A percentile compares a stretch with the other conserved stretches of the same genome.
These are phyloP conservation scores for Moelleriella libera DNA, from an alignment of 2,329 filamentous ascomycete species.

Conservation along the genomic window DNA sequence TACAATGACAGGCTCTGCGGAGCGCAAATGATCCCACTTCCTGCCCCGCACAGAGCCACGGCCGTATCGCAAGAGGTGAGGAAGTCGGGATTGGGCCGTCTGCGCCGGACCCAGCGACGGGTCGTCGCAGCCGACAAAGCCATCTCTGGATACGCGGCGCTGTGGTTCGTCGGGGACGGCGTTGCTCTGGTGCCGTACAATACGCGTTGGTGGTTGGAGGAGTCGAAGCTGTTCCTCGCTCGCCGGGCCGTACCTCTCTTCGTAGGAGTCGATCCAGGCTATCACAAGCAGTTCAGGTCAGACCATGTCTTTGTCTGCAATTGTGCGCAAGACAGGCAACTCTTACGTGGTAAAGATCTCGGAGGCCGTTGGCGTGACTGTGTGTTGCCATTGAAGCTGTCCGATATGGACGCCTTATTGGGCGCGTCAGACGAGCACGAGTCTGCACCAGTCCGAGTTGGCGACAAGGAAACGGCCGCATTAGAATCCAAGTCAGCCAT, in stretches of 20 bases:
- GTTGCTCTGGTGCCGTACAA: constrained; percentile 26
- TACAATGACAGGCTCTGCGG: constrained; percentile 44
- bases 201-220: constrained; percentile 22
- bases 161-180: constrained; percentile 22
- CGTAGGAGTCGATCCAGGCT: constrained; percentile 38
- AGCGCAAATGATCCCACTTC: constrained; percentile 46
- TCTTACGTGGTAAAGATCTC: constrained; percentile 16
- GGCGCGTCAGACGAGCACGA: constrained; percentile 5
- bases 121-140: constrained; percentile 28
- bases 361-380: constrained; percentile 11
- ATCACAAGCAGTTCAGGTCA: constrained; percentile 21
- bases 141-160: constrained; percentile 32
- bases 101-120: constrained; percentile 19
- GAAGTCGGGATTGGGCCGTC: constrained; percentile 22
- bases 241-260: constrained; percentile 22
- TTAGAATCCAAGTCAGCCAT: background rate
- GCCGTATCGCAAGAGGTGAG: constrained; percentile 32
- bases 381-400: constrained; percentile 5
- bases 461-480: constrained; percentile 6
- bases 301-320: background rate
- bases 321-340: constrained; percentile 5
- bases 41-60: constrained; percentile 31
- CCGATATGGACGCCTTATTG: background rate
- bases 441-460: constrained; percentile 4
- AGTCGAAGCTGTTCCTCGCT: constrained; percentile 23